Conservation (phyloP, 768 basidiomycete genomes). For the Termitomyces bulborhizus region DNA sequence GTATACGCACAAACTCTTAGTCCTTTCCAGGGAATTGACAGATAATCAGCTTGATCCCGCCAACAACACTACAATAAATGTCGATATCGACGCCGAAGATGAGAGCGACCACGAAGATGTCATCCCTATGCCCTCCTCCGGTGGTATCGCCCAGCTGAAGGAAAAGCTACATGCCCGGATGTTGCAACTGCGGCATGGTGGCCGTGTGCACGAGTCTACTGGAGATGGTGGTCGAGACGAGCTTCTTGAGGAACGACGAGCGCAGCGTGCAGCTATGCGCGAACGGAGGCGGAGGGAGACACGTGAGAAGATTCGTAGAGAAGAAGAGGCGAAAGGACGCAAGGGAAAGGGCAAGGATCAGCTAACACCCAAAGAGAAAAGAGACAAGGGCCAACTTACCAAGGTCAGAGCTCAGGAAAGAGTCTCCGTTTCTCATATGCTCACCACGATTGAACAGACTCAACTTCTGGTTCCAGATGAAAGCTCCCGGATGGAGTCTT, state of each 20-base stretch:
- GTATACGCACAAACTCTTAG: conserved; percentile 28
- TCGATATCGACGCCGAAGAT: conserved; percentile 31
- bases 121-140: conserved; percentile 59
- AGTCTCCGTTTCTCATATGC: not conserved
- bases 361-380: conserved; percentile 19
- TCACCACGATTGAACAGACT: conserved; percentile 31
- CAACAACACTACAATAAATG: conserved; percentile 47
- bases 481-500: conserved; percentile 20
- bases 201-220: conserved; percentile 16
- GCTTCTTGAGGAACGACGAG: conserved; percentile 72
- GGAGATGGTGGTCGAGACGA: conserved; percentile 62
- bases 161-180: conserved; percentile 75
- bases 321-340: conserved; percentile 53
- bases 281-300: conserved; percentile 84
- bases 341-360: conserved; percentile 41
- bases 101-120: conserved; percentile 30
- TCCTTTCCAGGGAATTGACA: not conserved
- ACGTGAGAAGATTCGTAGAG: conserved; percentile 69
- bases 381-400: conserved; percentile 36
- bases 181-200: conserved; percentile 52
- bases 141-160: conserved; percentile 58
- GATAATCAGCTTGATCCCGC: conserved; percentile 78
- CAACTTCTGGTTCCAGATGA: conserved; percentile 69
- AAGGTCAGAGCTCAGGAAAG: conserved; percentile 38
- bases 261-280: conserved; percentile 73